Percentiles rank a stretch among this genome's conserved stretches.
Conservation (phyloP, 2,329 filamentous ascomycete genomes). For the Trichoderma gracile region DNA sequence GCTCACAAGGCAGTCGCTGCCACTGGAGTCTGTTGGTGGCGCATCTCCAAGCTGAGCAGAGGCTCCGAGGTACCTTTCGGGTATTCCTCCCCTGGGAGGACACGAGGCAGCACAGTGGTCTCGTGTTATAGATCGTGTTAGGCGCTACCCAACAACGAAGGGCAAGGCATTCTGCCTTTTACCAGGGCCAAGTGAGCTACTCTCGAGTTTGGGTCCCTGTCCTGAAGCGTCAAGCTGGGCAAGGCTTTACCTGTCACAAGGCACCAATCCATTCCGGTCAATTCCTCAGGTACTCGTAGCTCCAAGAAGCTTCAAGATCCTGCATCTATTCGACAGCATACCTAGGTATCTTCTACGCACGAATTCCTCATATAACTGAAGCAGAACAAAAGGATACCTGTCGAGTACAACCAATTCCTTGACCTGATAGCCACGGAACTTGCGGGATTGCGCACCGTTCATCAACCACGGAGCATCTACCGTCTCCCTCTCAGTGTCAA, state of each 20-base stretch:
- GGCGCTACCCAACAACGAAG: not conserved
- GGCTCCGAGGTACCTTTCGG: constrained; percentile 9
- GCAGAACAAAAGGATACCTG: not conserved
- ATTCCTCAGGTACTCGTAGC: too few relatives aligned
- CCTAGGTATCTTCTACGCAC: not conserved
- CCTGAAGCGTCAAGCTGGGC: not conserved
- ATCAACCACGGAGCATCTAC: constrained; percentile 2
- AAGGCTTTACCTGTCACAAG: not conserved
- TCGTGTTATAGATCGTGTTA: not conserved
- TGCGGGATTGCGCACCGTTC: constrained; percentile 17
- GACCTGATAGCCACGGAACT: not conserved
- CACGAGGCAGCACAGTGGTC: not conserved
- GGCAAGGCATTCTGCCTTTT: constrained; percentile 5
- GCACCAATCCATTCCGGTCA: not conserved
- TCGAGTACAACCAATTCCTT: not conserved
- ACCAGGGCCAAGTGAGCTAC: not conserved
- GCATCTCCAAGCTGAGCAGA: constrained; percentile 18
- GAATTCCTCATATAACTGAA: not conserved
- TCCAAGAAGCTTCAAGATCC: not conserved
- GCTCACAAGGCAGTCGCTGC: constrained; percentile 6
- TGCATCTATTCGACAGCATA: not conserved
- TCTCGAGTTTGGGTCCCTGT: not conserved
- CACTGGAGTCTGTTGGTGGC: constrained; percentile 22
- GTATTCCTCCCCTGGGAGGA: not conserved
- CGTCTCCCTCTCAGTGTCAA: constrained; percentile 20